These are phyloP conservation scores for Fusarium foetens DNA, from an alignment of 2,329 filamentous ascomycete genomes.

Conservation along the genomic window DNA sequence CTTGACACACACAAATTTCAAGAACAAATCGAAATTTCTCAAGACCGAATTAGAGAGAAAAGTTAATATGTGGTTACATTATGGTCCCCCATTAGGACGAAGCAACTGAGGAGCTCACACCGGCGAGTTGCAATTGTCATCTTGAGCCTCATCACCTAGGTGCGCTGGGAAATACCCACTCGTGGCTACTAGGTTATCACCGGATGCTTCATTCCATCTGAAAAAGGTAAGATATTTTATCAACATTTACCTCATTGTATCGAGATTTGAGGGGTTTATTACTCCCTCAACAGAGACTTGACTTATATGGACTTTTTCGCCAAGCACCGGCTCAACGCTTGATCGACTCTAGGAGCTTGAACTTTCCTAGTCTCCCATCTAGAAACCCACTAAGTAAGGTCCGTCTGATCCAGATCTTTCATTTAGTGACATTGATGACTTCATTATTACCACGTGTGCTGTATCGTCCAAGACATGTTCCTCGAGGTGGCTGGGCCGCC, in stretches of 20 bases:
- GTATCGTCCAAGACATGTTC: slow-evolving; percentile 2
- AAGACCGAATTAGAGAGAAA: neutral
- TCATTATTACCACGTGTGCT: slow-evolving; percentile 26
- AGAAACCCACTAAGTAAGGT: neutral
- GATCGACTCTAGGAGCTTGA: neutral
- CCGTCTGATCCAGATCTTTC: slow-evolving; percentile 6
- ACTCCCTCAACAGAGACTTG: neutral
- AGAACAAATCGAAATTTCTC: neutral
- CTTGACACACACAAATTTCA: neutral
- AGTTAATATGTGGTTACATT: neutral
- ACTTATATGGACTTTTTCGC: slow-evolving; percentile 13
- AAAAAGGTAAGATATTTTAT: neutral
- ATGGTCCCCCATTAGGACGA: neutral
- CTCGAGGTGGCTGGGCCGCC: slow-evolving; percentile 3
- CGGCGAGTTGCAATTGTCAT: neutral
- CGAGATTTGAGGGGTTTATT: slow-evolving; percentile 21
- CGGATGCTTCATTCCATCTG: neutral
- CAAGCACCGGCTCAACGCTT: slow-evolving; percentile 12
- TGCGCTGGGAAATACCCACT: neutral
- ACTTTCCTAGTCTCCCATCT: neutral
- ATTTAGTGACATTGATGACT: slow-evolving; percentile 15
- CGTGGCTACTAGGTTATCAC: neutral
- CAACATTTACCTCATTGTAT: slow-evolving; percentile 7
- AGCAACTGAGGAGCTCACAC: neutral
- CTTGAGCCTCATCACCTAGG: neutral